Conservation (phyloP, 768 basidiomycete genomes). For the Dentipellis sp. region DNA sequence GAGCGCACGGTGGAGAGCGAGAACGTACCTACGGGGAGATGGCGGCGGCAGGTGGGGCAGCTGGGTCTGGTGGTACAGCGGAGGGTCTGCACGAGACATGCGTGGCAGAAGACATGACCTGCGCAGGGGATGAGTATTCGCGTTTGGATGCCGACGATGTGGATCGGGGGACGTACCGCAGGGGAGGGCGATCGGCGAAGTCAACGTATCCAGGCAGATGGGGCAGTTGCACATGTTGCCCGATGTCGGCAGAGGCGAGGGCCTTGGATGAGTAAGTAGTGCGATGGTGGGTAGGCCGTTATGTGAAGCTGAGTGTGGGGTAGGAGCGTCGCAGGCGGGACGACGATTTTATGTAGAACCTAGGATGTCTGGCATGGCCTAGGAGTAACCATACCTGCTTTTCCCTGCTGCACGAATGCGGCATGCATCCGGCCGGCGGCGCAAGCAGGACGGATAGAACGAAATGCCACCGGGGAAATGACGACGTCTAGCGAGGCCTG, state of each 20-base stretch:
- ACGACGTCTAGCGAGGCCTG: too few species aligned
- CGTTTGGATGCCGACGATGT: neutral
- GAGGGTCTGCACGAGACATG: slow-evolving; percentile 3
- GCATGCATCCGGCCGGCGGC: too few species aligned
- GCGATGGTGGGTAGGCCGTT: too few species aligned
- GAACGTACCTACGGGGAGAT: slow-evolving; percentile 1
- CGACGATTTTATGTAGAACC: too few species aligned
- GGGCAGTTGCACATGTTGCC: neutral
- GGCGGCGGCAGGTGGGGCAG: slow-evolving; percentile 12
- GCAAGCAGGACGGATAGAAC: too few species aligned
- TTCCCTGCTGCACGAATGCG: too few species aligned
- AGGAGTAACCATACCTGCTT: too few species aligned
- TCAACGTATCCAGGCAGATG: neutral
- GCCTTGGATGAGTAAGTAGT: neutral
- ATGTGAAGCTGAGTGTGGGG: too few species aligned
- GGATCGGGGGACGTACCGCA: slow-evolving; percentile 2
- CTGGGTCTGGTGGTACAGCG: neutral
- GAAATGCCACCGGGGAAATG: too few species aligned
- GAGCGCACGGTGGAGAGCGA: neutral
- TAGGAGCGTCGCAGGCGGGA: too few species aligned
- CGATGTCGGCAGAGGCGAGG: neutral
- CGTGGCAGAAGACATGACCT: slow-evolving; percentile 10
- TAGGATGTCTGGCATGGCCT: too few species aligned
- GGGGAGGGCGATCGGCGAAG: neutral
- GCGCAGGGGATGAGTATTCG: neutral